Percentiles rank a stretch among this genome's conserved stretches.
Evolutionary conservation across 2,329 filamentous ascomycete species (phyloP).

Genomic region (Cladorrhinum sp.): DNA sequence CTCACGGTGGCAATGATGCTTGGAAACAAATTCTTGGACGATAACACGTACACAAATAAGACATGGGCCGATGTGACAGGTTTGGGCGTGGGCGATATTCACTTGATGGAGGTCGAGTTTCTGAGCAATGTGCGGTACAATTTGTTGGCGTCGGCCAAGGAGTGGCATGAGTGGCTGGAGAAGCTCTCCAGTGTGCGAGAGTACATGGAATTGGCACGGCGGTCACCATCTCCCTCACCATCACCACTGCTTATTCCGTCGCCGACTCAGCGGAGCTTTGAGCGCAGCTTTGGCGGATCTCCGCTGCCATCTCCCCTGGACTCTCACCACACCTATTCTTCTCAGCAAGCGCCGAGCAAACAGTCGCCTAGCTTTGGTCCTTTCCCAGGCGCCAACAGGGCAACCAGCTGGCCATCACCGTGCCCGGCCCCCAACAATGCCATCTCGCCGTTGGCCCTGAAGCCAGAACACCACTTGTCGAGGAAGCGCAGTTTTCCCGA

Average conservation of each 20-base stretch:
- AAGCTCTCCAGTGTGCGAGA: slow-evolving; percentile 79
- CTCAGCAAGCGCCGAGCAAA: slow-evolving; percentile 30
- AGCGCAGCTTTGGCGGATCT: slow-evolving; percentile 40
- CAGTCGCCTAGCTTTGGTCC: slow-evolving; percentile 41
- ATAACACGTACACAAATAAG: slow-evolving; percentile 99
- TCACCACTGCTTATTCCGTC: slow-evolving; percentile 43
- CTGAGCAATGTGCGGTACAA: slow-evolving; percentile 97
- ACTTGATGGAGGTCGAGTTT: slow-evolving; percentile 99
- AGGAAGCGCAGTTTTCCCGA: slow-evolving; percentile 52
- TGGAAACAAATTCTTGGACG: slow-evolving; percentile 97
- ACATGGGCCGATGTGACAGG: slow-evolving; percentile 98
- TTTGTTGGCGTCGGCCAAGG: slow-evolving; percentile 75
- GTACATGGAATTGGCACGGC: slow-evolving; percentile 70
- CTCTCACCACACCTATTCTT: slow-evolving; percentile 33
- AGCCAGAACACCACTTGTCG: slow-evolving; percentile 36
- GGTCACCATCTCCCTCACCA: slow-evolving; percentile 31
- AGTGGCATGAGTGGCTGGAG: slow-evolving; percentile 85
- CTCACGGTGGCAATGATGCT: slow-evolving; percentile 96
- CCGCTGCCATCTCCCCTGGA: slow-evolving; percentile 51
- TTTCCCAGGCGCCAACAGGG: slow-evolving; percentile 25
- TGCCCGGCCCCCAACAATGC: slow-evolving; percentile 24
- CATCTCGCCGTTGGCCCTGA: slow-evolving; percentile 48
- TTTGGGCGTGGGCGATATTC: slow-evolving; percentile 90
- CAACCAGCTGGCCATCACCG: slow-evolving; percentile 37
- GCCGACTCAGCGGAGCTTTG: slow-evolving; percentile 37